Base-by-base conservation (phyloP, 1,284 basidiomycete genomes). In the Cryptococcus sp. region DNA sequence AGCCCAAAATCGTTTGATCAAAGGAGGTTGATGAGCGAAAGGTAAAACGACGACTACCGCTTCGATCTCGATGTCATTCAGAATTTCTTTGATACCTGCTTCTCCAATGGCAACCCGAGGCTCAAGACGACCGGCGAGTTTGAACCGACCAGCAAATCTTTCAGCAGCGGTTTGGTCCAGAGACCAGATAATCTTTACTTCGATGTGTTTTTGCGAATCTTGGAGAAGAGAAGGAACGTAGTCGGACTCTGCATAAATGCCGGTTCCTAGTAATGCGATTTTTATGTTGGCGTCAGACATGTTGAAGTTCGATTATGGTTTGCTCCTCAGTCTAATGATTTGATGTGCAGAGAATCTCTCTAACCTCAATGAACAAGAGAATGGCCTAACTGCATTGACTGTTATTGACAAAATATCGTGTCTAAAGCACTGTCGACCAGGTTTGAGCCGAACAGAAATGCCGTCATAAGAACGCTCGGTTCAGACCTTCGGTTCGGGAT, bases 241-340 rank as follows among this genome's bases (percentile, higher is more conserved):
- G 53, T 54, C 53, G 38, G 53, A 54, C 40, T 46, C 45, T 10
- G 53, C 23, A 25, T 54, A 54, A 17, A 54, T 46, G 38, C 53
- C 53, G 29, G 53, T 54, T 20, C 53, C 53, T 45, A 54, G 40
- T 29, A 54, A 37, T 26, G 55, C 51, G 50, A 52, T 50, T 38
- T 46, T 53, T 17, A 52, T 45, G 17, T 40, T 34, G 55, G 38
- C 19, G 19, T 46, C 44, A 46, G 55, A 46, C 50, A 46, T 53
- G 37, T 4, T 38, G 38, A 44, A 16, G 13, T 22, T 48, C 46
- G 46, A 22, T 20, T 48, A 2, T 5, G 46, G 19, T 49, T 49
- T 26, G 20, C 15, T 49, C 7, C 26, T 49, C 46, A 25, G 46
- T 47, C 46, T 22, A 47, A 47, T 47, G 23, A 19, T 34, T 34